A percentile compares a stretch with the other conserved stretches of the same genome.
Evolutionary conservation across 2,329 filamentous ascomycete genomes (phyloP).

Genomic region (Beauveria asiatica): DNA sequence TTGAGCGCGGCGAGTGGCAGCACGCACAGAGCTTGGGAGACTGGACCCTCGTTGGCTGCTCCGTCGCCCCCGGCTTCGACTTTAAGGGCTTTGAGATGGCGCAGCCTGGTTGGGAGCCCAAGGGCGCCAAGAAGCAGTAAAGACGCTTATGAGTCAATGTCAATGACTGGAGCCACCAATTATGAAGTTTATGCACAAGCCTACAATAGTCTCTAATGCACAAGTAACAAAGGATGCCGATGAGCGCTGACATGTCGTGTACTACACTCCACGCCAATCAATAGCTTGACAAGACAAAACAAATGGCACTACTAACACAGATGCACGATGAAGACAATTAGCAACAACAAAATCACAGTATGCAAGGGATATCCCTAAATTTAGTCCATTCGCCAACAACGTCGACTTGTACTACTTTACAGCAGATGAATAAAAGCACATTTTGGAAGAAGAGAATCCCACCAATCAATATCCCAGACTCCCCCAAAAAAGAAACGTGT

Average conservation of each 20-base stretch:
- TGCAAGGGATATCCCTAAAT: too few relatives aligned
- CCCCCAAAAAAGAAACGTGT: not conserved
- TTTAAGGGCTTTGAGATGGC: conserved; percentile 24
- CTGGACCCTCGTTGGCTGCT: conserved; percentile 40
- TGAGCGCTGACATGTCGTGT: not conserved
- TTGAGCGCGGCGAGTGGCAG: conserved; percentile 37
- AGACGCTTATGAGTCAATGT: not conserved
- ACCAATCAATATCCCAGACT: not conserved
- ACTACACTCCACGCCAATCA: not conserved
- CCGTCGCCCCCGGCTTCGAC: conserved; percentile 21
- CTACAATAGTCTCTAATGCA: not conserved
- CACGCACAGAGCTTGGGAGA: conserved; percentile 34
- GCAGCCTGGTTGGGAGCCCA: conserved; percentile 23
- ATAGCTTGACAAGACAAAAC: too few relatives aligned
- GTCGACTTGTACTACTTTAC: not conserved
- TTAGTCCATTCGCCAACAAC: not conserved
- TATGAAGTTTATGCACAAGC: not conserved
- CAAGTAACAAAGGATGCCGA: not conserved
- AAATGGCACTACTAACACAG: too few relatives aligned
- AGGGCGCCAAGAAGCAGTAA: conserved; percentile 8
- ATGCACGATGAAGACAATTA: too few relatives aligned
- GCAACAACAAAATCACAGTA: too few relatives aligned
- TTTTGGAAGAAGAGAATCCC: not conserved
- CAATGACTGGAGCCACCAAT: not conserved
- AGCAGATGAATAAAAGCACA: not conserved